Evolutionary conservation across 148 eudicot species (phyloP).

Genomic region (Oxyria digyna): DNA sequence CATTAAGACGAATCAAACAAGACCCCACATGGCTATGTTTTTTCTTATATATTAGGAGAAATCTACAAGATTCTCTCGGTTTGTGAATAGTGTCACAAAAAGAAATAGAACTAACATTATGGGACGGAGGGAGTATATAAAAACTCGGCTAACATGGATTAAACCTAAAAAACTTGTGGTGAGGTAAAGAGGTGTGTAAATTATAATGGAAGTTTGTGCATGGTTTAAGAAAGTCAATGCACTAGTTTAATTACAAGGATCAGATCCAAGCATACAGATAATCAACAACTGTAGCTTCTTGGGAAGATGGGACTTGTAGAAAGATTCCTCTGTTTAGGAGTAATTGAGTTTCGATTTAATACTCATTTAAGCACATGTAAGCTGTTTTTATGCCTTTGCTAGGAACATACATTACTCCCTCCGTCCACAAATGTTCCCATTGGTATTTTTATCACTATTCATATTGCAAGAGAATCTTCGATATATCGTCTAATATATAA

Average conservation of each 20-base stretch:
- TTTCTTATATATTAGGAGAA: no score
- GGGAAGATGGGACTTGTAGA: background rate
- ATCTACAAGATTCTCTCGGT: no score
- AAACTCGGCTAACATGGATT: background rate
- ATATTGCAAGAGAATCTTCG: no score
- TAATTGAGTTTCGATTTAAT: background rate
- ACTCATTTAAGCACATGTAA: background rate
- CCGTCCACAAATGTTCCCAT: no score
- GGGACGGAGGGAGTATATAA: no score
- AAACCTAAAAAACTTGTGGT: background rate
- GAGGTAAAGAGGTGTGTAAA: background rate
- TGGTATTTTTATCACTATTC: no score
- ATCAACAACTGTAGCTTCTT: conserved; percentile 1
- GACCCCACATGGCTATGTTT: no score
- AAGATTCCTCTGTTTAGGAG: background rate
- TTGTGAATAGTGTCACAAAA: no score
- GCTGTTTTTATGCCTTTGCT: background rate
- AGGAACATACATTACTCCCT: no score
- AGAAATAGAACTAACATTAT: no score
- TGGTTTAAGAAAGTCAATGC: background rate
- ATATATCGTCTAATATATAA: no score
- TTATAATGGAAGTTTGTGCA: background rate
- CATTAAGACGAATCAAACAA: no score
- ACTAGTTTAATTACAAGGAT: background rate
- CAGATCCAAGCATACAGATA: conserved; percentile 4